These are phyloP conservation scores for Malassezia globosa DNA, from an alignment of 1,284 basidiomycete genomes.

Conservation along the genomic window DNA sequence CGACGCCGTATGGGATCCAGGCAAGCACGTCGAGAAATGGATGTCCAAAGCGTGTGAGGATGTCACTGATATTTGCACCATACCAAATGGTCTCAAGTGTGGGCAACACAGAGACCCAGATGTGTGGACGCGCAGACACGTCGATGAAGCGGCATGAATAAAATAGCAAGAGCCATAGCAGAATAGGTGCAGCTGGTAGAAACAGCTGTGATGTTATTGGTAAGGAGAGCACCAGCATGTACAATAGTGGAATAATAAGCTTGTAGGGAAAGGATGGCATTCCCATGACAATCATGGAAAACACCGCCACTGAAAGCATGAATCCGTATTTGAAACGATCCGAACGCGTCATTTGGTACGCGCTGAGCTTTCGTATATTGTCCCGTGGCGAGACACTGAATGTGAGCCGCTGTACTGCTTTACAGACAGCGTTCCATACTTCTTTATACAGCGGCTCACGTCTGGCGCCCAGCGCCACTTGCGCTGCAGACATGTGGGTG, in stretches of 20 bases:
- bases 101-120: slow-evolving; percentile 83
- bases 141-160: slow-evolving; percentile 80
- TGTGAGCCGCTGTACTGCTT: slow-evolving; percentile 34
- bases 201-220: slow-evolving; percentile 88
- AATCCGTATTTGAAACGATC: slow-evolving; percentile 41
- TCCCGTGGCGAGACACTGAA: slow-evolving; percentile 34
- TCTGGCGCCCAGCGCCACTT: not conserved
- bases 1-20: slow-evolving; percentile 89
- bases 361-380: slow-evolving; percentile 29
- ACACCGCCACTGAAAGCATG: slow-evolving; percentile 51
- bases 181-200: slow-evolving; percentile 73
- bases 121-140: slow-evolving; percentile 60
- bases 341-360: slow-evolving; percentile 24
- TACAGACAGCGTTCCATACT: slow-evolving; percentile 7
- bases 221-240: slow-evolving; percentile 60
- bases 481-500: not conserved
- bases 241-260: slow-evolving; percentile 66
- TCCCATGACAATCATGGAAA: slow-evolving; percentile 69
- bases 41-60: slow-evolving; percentile 85
- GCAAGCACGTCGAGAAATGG: slow-evolving; percentile 81
- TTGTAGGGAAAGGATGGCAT: slow-evolving; percentile 62
- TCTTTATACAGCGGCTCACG: not conserved
- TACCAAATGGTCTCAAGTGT: slow-evolving; percentile 88
- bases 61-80: slow-evolving; percentile 91
- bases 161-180: slow-evolving; percentile 60